Evolutionary conservation across 108 stramenopile genomes (phyloP), one percentile per base, ranked within the genome.

Genomic region (Skeletonema tropicum): DNA sequence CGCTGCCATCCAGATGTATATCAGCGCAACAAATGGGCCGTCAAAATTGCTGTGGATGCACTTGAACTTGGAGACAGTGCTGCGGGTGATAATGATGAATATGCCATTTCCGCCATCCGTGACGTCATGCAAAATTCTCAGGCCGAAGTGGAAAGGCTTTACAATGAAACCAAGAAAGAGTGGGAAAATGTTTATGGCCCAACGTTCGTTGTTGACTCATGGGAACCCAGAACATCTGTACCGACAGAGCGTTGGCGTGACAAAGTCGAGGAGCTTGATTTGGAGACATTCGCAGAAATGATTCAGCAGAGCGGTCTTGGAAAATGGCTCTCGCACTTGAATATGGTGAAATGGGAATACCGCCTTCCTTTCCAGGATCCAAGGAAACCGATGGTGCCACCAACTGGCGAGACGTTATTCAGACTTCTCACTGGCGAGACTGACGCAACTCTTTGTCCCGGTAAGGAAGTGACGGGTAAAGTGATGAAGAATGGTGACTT

Each of bases 331-430:
- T 84, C 89, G 6, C 94, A 95, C 60, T 70, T 98, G 59, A 88
- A 92, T 32, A 90, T 92, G 89, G 91, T 97, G 48, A 96, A 96
- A 69, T 92, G 94, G 91, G 96, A 97, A 71, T 93, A 97, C 73
- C 90, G 96, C 45, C 70, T 91, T 46, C 97, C 96, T 6, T 96
- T 84, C 69, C 83, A 74, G 42, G 95, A 93, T 74, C 92, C 93
- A 15, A 79, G 96, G 59, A 86, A 82, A 55, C 92, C 95, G n/a
- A 94, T 94, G 89, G 85, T 89, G 64, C 85, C 83, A 23, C 73
- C 94, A 15, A 72, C 66, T 58, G 83, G 84, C 10, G 96, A 89
- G 25, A 89, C 86, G 61, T 83, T 95, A 5, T 97, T 97, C 76
- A 85, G 74, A 41, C 75, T 94, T 10, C 85, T 98, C 9, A 95